A percentile compares a stretch with the other conserved stretches of the same genome.
Evolutionary conservation across 169 alveolate genomes (phyloP).

Genomic region (Plasmodium adleri): DNA sequence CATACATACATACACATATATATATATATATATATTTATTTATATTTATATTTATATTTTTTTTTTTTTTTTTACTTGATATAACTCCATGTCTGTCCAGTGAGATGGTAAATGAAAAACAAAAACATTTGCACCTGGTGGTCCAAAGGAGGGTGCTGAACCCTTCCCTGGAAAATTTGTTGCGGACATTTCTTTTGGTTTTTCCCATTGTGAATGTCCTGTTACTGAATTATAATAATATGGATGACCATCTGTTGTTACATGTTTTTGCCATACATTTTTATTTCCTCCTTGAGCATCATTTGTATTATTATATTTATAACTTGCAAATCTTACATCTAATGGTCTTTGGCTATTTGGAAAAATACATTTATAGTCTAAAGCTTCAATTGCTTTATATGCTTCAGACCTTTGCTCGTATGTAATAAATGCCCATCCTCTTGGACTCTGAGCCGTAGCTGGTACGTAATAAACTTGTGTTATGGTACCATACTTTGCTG

Average conservation of each 20-base stretch:
- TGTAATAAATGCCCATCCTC: conserved; percentile 86
- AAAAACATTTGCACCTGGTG: conserved; percentile 94
- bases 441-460: conserved; percentile 77
- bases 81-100: conserved; percentile 91
- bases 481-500: conserved; percentile 80
- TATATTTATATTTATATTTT: neutral
- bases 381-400: conserved; percentile 79
- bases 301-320: conserved; percentile 23
- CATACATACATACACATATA: neutral
- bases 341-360: conserved; percentile 77
- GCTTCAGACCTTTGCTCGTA: conserved; percentile 78
- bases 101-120: conserved; percentile 93
- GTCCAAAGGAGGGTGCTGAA: conserved; percentile 87
- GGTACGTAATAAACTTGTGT: conserved; percentile 84
- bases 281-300: conserved; percentile 70
- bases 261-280: conserved; percentile 89
- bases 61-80: conserved; percentile 21
- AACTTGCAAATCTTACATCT: conserved; percentile 73
- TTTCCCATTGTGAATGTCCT: conserved; percentile 92
- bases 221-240: conserved; percentile 88
- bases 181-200: conserved; percentile 85
- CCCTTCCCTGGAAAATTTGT: conserved; percentile 18
- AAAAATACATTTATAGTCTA: conserved; percentile 79
- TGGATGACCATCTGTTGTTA: conserved; percentile 89
- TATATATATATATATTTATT: neutral